Evolutionary conservation across 2,329 filamentous ascomycete genomes (phyloP), one percentile per base, ranked within the genome.

Genomic region (Moelleriella libera): DNA sequence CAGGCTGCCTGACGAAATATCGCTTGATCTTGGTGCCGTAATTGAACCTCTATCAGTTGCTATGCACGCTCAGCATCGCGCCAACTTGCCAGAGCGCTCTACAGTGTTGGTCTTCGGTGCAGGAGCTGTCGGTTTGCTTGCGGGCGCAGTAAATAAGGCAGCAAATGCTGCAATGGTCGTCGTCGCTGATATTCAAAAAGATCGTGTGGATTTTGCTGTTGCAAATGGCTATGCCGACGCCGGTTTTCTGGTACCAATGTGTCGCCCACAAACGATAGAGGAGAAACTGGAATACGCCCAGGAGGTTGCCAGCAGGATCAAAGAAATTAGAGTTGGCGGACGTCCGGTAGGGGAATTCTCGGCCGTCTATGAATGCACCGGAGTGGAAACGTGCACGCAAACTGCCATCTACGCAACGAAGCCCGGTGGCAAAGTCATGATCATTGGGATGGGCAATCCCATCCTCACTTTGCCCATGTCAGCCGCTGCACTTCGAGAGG

Each of bases 351-450:
- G 68, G 0, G 80, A 86, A 57, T 74, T 85, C 0, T 74, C 78
- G 45, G 76, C 77, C 1, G 82, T 83, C 2, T 88, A 84, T 57
- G 85, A 89, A 65, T 88, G 84, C 59, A 89, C 85, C 0, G 85
- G 85, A 7, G 84, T 88, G 28, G 83, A 86, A 58, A 76, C 78
- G 0, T 89, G 84, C 56, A 70, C 88, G 55, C 85, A 89, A 60
- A 78, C 79, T 5, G 75, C 81, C 5, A 87, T 89, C 48, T 89
- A 85, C 56, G 74, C 72, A 2, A 80, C 81, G 11, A 72, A 73
- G 51, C 76, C 83, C 0, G 84, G 84, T 41, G 84, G 83, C 47
- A 81, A 76, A 54, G 70, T 86, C 49, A 69, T 86, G 62, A 70
- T 86, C 21, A 80, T 87, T 44, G 83, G 83, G 49, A 85, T 87